phyloP scores from a whole-genome alignment of 129 eudicot species.

The Chrysanthemum seticuspe region DNA sequence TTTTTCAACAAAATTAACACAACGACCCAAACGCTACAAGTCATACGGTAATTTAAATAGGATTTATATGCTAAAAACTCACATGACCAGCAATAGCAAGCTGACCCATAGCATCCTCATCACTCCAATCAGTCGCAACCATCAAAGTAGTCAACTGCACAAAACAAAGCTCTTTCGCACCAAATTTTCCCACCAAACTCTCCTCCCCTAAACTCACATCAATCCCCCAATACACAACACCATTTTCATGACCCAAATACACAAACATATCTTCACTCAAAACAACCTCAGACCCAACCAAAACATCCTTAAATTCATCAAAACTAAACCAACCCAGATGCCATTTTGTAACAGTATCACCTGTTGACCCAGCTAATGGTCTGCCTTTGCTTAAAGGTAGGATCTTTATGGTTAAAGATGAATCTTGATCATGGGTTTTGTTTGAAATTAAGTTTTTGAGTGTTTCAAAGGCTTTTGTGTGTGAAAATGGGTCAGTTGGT shows the following conservation, averaged over 20 bases:
- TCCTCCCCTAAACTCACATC: conserved; percentile 53
- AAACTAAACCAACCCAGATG: conserved; percentile 81
- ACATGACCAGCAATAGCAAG: conserved; percentile 97
- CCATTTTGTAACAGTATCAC: conserved; percentile 48
- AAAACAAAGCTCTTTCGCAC: conserved; percentile 49
- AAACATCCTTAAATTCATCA: conserved; percentile 41
- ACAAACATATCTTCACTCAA: conserved; percentile 65
- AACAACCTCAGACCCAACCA: conserved; percentile 50
- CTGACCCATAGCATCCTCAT: conserved; percentile 64
- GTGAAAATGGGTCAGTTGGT: conserved; percentile 55
- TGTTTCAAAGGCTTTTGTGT: conserved; percentile 54
- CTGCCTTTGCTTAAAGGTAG: conserved; percentile 71
- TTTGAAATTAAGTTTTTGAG: conserved; percentile 43
- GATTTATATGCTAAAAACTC: conserved; percentile 18
- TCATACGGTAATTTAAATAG: too few relatives aligned
- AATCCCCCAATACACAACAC: conserved; percentile 78
- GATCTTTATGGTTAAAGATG: conserved; percentile 53
- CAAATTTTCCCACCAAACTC: conserved; percentile 52
- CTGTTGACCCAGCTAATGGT: conserved; percentile 52
- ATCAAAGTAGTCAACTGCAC: conserved; percentile 92
- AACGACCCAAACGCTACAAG: too few relatives aligned
- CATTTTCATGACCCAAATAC: conserved; percentile 60
- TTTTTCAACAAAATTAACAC: too few relatives aligned
- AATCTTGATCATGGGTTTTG: conserved; percentile 33
- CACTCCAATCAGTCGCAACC: conserved; percentile 98